Conservation (phyloP, 2,329 filamentous ascomycete species). For the Aphanocladium album region DNA sequence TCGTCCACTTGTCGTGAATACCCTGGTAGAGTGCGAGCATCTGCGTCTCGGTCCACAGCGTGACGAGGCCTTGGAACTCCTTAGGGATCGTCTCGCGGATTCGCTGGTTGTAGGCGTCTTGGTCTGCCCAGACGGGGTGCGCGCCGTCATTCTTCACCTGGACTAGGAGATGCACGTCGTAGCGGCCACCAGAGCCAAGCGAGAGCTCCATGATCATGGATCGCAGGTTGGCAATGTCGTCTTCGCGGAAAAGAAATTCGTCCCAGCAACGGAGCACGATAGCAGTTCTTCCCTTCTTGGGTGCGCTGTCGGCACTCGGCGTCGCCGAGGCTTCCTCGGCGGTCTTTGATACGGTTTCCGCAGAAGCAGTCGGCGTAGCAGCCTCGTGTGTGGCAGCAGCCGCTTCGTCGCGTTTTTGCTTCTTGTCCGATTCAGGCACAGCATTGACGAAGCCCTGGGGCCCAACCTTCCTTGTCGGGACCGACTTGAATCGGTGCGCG, state of each 20-base stretch:
- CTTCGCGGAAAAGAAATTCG: conserved; percentile 70
- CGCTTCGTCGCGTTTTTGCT: conserved; percentile 13
- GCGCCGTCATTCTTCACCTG: conserved; percentile 74
- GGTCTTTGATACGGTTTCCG: conserved; percentile 15
- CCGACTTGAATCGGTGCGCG: conserved; percentile 57
- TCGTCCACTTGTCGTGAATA: conserved; percentile 69
- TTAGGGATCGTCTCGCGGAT: conserved; percentile 66
- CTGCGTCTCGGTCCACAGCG: conserved; percentile 89
- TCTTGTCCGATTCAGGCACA: conserved; percentile 22
- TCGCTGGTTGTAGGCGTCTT: conserved; percentile 60
- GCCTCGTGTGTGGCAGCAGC: neutral
- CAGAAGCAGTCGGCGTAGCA: conserved; percentile 15
- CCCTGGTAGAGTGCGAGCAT: conserved; percentile 89
- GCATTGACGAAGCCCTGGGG: conserved; percentile 50
- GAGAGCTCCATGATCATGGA: conserved; percentile 79
- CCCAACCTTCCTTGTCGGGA: conserved; percentile 34
- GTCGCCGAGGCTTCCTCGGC: neutral
- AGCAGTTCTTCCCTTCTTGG: conserved; percentile 57
- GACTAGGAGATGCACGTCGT: conserved; percentile 79
- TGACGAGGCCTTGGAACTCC: conserved; percentile 85
- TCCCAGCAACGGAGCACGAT: conserved; percentile 80
- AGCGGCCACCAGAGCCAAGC: conserved; percentile 76
- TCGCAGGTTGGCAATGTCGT: conserved; percentile 76
- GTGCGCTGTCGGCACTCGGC: conserved; percentile 18
- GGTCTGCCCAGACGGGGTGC: conserved; percentile 73